Evolutionary conservation across 2,329 filamentous ascomycete species (phyloP).

Genomic region (Monosporascus ibericus): DNA sequence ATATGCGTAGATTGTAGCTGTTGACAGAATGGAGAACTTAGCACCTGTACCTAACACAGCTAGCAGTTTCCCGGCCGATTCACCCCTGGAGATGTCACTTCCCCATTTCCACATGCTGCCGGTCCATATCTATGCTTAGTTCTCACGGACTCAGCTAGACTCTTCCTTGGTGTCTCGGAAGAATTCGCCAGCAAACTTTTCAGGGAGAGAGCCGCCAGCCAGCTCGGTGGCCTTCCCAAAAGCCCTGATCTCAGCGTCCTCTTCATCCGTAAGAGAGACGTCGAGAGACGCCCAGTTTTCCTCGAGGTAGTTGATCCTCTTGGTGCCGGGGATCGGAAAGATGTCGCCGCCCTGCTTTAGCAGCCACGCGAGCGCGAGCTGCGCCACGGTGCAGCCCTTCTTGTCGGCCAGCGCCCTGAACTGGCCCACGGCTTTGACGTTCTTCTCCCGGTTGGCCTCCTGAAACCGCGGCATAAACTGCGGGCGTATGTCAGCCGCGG

Average conservation of each 20-base stretch:
- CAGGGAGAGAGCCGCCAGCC: constrained; percentile 4
- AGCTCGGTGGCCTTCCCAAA: constrained; percentile 8
- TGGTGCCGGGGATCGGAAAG: constrained; percentile 34
- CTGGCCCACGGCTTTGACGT: constrained; percentile 28
- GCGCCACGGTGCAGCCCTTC: constrained; percentile 38
- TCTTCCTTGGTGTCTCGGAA: constrained; percentile 10
- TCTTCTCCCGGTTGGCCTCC: constrained; percentile 43
- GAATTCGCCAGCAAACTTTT: background rate
- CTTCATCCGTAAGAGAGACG: constrained; percentile 17
- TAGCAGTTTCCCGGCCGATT: no score
- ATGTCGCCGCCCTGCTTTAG: constrained; percentile 38
- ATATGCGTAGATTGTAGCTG: no score
- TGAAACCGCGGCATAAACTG: constrained; percentile 33
- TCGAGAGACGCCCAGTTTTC: constrained; percentile 24
- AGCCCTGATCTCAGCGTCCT: constrained; percentile 16
- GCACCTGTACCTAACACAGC: no score
- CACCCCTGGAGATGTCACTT: no score
- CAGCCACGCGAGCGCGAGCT: constrained; percentile 54
- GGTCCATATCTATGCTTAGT: no score
- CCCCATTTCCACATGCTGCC: no score
- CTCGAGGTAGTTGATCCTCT: constrained; percentile 28
- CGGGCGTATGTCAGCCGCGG: constrained; percentile 26
- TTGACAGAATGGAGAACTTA: no score
- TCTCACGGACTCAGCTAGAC: background rate
- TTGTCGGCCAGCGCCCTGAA: constrained; percentile 19